Percentiles rank a stretch among this genome's conserved stretches.
These are phyloP conservation scores for Alliaria petiolata DNA, from an alignment of 345 rosid species.

Conservation along the genomic window DNA sequence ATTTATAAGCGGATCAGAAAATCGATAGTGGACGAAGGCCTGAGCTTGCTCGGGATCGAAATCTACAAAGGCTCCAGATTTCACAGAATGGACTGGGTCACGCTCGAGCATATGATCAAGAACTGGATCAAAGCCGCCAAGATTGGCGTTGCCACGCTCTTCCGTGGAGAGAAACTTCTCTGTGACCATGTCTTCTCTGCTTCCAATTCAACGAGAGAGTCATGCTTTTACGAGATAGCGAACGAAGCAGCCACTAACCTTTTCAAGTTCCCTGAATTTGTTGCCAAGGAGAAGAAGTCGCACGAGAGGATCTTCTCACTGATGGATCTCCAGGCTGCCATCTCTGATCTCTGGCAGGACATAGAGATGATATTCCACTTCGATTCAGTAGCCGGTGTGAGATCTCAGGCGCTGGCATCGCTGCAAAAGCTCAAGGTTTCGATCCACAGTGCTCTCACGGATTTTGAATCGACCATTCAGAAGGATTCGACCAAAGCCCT, in stretches of 20 bases:
- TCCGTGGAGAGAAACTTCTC: slow-evolving; percentile 59
- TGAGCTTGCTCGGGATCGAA: slow-evolving; percentile 59
- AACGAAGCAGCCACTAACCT: slow-evolving; percentile 58
- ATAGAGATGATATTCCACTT: slow-evolving; percentile 59
- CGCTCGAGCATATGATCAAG: slow-evolving; percentile 50
- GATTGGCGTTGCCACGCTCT: slow-evolving; percentile 54
- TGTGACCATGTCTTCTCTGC: slow-evolving; percentile 67
- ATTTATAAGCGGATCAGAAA: slow-evolving; percentile 52
- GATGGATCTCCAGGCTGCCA: slow-evolving; percentile 60
- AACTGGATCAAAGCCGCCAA: slow-evolving; percentile 63
- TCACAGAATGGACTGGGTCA: slow-evolving; percentile 54
- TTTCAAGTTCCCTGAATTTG: slow-evolving; percentile 65
- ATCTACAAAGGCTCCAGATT: slow-evolving; percentile 40
- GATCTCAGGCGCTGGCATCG: slow-evolving; percentile 49
- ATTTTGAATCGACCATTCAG: slow-evolving; percentile 52
- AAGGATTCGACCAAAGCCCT: slow-evolving; percentile 46
- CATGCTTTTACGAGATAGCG: slow-evolving; percentile 64
- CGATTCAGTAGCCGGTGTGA: slow-evolving; percentile 52
- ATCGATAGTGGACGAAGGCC: slow-evolving; percentile 58
- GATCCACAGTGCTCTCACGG: slow-evolving; percentile 35
- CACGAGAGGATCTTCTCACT: slow-evolving; percentile 54
- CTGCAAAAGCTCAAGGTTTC: slow-evolving; percentile 53
- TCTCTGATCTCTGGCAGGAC: slow-evolving; percentile 61
- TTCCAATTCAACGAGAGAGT: slow-evolving; percentile 46
- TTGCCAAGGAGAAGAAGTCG: slow-evolving; percentile 53